These are phyloP conservation scores for Lumnitzera littorea DNA, from an alignment of 345 rosid genomes.

Conservation along the genomic window DNA sequence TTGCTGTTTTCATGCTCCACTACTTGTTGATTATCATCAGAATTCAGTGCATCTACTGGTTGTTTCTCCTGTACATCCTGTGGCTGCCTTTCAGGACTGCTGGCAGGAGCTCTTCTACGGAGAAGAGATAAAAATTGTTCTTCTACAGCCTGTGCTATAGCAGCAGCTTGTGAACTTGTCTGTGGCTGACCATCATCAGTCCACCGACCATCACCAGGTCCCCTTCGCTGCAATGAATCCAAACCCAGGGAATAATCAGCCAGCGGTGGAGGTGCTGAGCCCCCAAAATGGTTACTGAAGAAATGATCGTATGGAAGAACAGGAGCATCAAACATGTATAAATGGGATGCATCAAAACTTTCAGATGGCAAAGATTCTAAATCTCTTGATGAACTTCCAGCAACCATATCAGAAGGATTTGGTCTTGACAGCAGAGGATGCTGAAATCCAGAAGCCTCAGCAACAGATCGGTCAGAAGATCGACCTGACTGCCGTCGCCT, in stretches of 20 bases:
- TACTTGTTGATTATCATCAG: conserved; percentile 36
- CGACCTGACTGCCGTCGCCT: conserved; percentile 74
- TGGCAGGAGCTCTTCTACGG: conserved; percentile 36
- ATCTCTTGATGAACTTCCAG: conserved; percentile 67
- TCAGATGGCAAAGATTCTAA: conserved; percentile 64
- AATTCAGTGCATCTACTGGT: conserved; percentile 30
- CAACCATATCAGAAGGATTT: conserved; percentile 55
- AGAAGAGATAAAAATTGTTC: conserved; percentile 73
- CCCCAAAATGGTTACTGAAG: conserved; percentile 62
- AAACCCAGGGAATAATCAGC: conserved; percentile 72
- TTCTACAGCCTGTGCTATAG: conserved; percentile 83
- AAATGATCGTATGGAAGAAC: conserved; percentile 76
- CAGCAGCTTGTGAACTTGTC: conserved; percentile 66
- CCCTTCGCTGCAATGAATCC: conserved; percentile 76
- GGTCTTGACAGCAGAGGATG: conserved; percentile 91
- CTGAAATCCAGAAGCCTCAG: conserved; percentile 79
- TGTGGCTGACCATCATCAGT: conserved; percentile 96
- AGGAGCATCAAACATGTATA: conserved; percentile 94
- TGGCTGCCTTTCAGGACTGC: conserved; percentile 50
- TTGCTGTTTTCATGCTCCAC: conserved; percentile 36
- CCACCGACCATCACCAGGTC: conserved; percentile 85
- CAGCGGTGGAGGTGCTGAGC: conserved; percentile 64
- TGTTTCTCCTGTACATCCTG: conserved; percentile 56
- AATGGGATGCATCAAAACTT: conserved; percentile 69
- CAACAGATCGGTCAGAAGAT: conserved; percentile 61